Evolutionary conservation across 176 grass and related monocot genomes (phyloP).

Genomic region (Eragrostis curvula): DNA sequence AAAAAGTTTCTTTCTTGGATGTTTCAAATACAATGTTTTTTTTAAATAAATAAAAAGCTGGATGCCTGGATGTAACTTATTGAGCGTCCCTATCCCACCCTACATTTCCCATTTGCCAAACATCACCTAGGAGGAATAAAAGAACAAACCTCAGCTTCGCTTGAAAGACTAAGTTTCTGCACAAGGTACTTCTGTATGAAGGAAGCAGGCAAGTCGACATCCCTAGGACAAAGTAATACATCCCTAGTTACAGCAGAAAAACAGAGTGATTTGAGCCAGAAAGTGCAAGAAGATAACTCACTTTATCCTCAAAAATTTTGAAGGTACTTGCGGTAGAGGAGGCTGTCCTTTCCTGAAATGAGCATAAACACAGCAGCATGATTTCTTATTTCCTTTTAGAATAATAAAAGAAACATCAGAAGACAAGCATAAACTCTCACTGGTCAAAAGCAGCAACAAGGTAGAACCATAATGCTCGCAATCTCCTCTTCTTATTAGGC

Average conservation of each 20-base stretch:
- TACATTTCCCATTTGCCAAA: too few species aligned
- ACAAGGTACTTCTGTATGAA: slow-evolving; percentile 63
- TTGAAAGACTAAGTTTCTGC: slow-evolving; percentile 62
- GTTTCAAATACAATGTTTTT: slow-evolving; percentile 15
- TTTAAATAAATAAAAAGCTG: not conserved
- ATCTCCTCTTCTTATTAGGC: slow-evolving; percentile 49
- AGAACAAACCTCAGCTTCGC: slow-evolving; percentile 57
- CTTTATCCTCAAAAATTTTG: slow-evolving; percentile 80
- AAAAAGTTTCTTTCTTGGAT: too few species aligned
- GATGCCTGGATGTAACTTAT: too few species aligned
- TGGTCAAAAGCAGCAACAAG: slow-evolving; percentile 73
- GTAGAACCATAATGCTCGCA: slow-evolving; percentile 67
- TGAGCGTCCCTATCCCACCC: too few species aligned
- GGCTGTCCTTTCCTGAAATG: slow-evolving; percentile 64
- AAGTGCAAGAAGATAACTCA: slow-evolving; percentile 42
- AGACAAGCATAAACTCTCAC: slow-evolving; percentile 51
- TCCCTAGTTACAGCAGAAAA: slow-evolving; percentile 2
- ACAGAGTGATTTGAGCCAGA: slow-evolving; percentile 25
- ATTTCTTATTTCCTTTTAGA: slow-evolving; percentile 24
- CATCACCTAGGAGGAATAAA: slow-evolving; percentile 7
- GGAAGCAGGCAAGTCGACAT: slow-evolving; percentile 64
- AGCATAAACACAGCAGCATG: slow-evolving; percentile 32
- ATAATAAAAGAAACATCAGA: slow-evolving; percentile 8
- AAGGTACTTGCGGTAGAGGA: slow-evolving; percentile 61
- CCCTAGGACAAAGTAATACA: slow-evolving; percentile 36